A percentile compares a stretch with the other conserved stretches of the same genome.
phyloP scores from a whole-genome alignment of 441 rosid species.

The Melastoma candidum region DNA sequence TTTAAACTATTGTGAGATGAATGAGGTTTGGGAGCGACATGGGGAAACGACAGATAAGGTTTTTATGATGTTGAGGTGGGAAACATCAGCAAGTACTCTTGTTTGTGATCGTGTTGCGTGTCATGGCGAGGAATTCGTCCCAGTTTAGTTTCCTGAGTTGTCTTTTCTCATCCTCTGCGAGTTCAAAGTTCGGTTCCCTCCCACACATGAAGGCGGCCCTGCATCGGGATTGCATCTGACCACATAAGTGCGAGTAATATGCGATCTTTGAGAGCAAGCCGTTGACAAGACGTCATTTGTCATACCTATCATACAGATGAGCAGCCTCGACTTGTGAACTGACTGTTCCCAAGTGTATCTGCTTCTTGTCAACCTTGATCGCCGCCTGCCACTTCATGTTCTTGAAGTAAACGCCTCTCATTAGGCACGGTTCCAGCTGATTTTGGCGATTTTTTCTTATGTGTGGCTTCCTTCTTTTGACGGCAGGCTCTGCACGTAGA shows the following conservation, averaged over 20 bases:
- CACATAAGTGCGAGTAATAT: no score
- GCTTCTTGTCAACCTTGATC: conserved; percentile 92
- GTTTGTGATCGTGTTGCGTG: conserved; percentile 73
- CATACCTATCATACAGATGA: conserved; percentile 74
- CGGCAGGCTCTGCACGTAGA: conserved; percentile 44
- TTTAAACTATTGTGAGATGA: not conserved
- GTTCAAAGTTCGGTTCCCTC: conserved; percentile 88
- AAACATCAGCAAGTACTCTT: conserved; percentile 42
- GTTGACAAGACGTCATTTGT: no score
- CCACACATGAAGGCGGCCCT: conserved; percentile 99
- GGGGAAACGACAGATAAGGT: no score
- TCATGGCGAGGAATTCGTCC: conserved; percentile 78
- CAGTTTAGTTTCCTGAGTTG: conserved; percentile 64
- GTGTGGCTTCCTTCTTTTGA: conserved; percentile 84
- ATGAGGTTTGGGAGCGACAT: no score
- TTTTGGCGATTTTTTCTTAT: conserved; percentile 74
- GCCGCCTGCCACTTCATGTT: conserved; percentile 99
- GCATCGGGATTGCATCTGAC: conserved; percentile 1
- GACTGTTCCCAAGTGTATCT: conserved; percentile 91
- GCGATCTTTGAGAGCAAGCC: no score
- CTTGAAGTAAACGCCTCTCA: conserved; percentile 98
- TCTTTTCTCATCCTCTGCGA: conserved; percentile 62
- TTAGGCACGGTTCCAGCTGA: conserved; percentile 73
- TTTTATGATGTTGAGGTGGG: no score
- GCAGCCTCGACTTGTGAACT: conserved; percentile 96